Conservation (phyloP, 73 alveolate genomes). For the Diophrys sp. region DNA sequence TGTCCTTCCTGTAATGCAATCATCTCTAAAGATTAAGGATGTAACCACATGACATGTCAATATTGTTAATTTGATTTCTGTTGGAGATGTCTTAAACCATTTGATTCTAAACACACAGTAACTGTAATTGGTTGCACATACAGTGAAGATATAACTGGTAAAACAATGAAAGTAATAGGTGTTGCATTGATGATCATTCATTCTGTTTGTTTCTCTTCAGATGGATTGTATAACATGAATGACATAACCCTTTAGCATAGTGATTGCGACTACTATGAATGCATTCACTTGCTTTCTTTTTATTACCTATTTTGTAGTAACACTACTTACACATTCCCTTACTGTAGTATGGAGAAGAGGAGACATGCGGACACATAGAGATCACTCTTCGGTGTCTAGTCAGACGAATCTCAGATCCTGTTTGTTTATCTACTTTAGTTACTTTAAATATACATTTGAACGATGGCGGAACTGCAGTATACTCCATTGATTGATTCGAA, state of each 20-base stretch:
- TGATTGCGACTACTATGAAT: constrained; percentile 67
- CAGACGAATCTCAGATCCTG: not conserved
- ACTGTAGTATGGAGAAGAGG: not conserved
- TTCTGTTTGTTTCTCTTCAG: too few relatives aligned
- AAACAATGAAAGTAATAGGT: too few relatives aligned
- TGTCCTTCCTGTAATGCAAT: not conserved
- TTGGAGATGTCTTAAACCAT: too few relatives aligned
- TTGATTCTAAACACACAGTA: too few relatives aligned
- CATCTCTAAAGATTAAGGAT: not conserved
- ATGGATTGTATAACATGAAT: constrained; percentile 70
- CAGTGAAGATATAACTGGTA: too few relatives aligned
- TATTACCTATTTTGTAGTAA: constrained; percentile 78
- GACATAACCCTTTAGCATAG: constrained; percentile 84
- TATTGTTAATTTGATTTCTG: not conserved
- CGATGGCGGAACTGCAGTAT: too few relatives aligned
- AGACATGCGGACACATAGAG: not conserved
- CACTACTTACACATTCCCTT: constrained; percentile 61
- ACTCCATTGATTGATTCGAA: too few relatives aligned
- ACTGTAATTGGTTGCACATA: too few relatives aligned
- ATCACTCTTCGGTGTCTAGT: not conserved
- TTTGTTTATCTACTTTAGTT: too few relatives aligned
- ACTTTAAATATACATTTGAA: not conserved
- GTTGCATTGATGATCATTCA: too few relatives aligned
- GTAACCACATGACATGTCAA: not conserved
- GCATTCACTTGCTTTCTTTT: constrained; percentile 76